Percentiles rank a stretch among this genome's conserved stretches.
Evolutionary conservation across 2,329 filamentous ascomycete genomes (phyloP).

Genomic region (Talaromyces sp.): DNA sequence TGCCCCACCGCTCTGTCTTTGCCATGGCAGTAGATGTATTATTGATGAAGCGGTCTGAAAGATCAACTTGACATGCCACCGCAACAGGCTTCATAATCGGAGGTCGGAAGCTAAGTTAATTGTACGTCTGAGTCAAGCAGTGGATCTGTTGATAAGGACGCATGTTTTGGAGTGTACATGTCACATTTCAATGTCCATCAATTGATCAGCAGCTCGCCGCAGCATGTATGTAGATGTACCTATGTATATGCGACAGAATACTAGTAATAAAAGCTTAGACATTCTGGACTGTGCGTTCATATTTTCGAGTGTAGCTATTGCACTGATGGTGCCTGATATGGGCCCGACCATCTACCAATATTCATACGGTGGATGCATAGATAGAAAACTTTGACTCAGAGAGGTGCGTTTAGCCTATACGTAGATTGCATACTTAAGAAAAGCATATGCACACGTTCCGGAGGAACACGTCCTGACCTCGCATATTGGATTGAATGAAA

Average conservation of each 20-base stretch:
- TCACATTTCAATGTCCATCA: conserved; percentile 2
- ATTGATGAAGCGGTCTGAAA: too few species aligned
- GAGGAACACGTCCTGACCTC: neutral
- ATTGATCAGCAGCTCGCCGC: neutral
- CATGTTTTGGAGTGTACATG: neutral
- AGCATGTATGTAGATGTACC: neutral
- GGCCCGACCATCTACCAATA: neutral
- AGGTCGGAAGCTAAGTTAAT: too few species aligned
- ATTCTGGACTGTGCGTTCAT: too few species aligned
- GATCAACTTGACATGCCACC: too few species aligned
- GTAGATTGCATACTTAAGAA: neutral
- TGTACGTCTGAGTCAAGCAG: neutral
- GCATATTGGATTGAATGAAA: neutral
- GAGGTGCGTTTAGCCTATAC: neutral
- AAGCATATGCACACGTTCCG: neutral
- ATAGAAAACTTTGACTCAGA: too few species aligned
- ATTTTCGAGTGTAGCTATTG: too few species aligned
- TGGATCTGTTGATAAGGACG: neutral
- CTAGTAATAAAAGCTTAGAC: neutral
- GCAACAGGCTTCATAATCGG: too few species aligned
- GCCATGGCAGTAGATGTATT: neutral
- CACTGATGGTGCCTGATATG: neutral
- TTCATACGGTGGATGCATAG: neutral
- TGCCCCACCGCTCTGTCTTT: too few species aligned
- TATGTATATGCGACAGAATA: neutral